Evolutionary conservation across 805 yeast species (phyloP).

Genomic region (Sugiyamaella americana): DNA sequence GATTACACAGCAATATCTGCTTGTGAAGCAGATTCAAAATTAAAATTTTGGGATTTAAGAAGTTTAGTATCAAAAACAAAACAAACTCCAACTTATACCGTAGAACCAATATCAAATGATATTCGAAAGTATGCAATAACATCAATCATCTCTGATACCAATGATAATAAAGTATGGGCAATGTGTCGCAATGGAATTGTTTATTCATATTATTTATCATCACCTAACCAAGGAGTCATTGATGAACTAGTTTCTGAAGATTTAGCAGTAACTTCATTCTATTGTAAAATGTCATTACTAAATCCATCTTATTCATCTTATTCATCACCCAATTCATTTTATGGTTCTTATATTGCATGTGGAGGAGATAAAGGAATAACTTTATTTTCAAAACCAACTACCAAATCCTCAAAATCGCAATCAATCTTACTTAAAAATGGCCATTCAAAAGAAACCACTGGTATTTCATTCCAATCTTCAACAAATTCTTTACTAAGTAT

Average conservation of each 20-base stretch:
- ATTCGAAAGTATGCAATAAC: conserved; percentile 15
- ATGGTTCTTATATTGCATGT: conserved; percentile 18
- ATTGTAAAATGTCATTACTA: conserved; percentile 17
- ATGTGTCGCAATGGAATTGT: conserved; percentile 16
- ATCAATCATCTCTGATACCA: conserved; percentile 16
- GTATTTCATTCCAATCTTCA: conserved; percentile 9
- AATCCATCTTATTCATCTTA: neutral
- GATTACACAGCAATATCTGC: conserved; percentile 19
- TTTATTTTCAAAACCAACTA: conserved; percentile 15
- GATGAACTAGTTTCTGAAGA: conserved; percentile 9
- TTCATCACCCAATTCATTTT: conserved; percentile 8
- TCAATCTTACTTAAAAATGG: conserved; percentile 12
- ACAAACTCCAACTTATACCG: conserved; percentile 4
- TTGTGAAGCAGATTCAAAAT: conserved; percentile 13
- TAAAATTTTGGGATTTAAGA: conserved; percentile 29
- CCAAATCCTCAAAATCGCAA: neutral
- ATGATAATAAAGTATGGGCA: conserved; percentile 22
- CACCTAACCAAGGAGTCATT: conserved; percentile 2
- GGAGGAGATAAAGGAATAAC: conserved; percentile 17
- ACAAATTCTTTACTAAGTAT: conserved; percentile 14
- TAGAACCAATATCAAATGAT: neutral
- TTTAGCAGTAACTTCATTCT: conserved; percentile 18
- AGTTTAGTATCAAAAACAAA: conserved; percentile 6
- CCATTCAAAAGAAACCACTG: conserved; percentile 15
- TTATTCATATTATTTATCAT: conserved; percentile 11